Evolutionary conservation across 495 filamentous ascomycete species (phyloP).

Genomic region (Aspergillus baeticus): DNA sequence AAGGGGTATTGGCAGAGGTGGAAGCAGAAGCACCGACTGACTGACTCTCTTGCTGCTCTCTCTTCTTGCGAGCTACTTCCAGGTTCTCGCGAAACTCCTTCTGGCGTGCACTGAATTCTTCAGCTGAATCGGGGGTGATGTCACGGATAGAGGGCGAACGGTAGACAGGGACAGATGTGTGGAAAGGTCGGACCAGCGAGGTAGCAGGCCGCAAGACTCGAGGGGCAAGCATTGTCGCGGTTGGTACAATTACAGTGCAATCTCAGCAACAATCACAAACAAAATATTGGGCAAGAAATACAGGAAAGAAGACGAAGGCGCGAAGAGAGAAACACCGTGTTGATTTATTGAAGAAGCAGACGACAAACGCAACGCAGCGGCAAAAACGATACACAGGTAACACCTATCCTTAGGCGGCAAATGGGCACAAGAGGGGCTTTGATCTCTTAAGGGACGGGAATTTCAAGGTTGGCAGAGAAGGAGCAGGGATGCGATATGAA

Average conservation of each 20-base stretch:
- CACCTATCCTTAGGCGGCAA: not conserved
- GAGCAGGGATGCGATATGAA: constrained; percentile 17
- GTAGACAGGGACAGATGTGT: constrained; percentile 52
- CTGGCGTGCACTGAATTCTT: constrained; percentile 76
- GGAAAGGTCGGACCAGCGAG: constrained; percentile 58
- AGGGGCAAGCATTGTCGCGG: constrained; percentile 45
- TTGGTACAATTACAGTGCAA: constrained; percentile 11
- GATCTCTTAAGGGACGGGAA: constrained; percentile 8
- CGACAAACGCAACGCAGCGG: not conserved
- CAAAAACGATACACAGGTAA: not conserved
- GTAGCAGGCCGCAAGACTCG: constrained; percentile 49
- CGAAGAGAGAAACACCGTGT: not conserved
- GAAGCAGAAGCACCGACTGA: constrained; percentile 50
- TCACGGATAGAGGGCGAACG: constrained; percentile 80
- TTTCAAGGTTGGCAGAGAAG: constrained; percentile 19
- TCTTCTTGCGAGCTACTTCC: constrained; percentile 67
- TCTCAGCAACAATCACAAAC: not conserved
- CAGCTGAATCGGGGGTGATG: constrained; percentile 67
- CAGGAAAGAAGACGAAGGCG: not conserved
- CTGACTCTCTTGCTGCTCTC: constrained; percentile 84
- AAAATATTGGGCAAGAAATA: not conserved
- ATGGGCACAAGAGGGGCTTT: constrained; percentile 15
- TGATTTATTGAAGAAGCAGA: not conserved
- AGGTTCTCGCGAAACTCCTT: constrained; percentile 83
- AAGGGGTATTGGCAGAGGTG: constrained; percentile 39